These are phyloP conservation scores for Boletus bicolor DNA, from an alignment of 768 basidiomycete species.

Conservation along the genomic window DNA sequence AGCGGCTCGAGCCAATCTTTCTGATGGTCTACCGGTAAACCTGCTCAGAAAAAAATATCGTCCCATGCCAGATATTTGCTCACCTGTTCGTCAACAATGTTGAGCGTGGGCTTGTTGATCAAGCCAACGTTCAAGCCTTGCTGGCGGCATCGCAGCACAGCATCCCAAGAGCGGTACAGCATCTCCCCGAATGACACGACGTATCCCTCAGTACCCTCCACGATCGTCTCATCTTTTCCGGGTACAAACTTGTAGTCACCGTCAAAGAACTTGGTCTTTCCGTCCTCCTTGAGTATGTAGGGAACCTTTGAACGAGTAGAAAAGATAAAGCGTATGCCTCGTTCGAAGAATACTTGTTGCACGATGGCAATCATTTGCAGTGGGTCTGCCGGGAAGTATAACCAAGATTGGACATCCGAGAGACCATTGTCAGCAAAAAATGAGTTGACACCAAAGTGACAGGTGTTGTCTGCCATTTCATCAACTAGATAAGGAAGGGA, in stretches of 20 bases:
- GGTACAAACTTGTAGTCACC: constrained; percentile 75
- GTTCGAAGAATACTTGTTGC: constrained; percentile 76
- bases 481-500: constrained; percentile 43
- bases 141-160: constrained; percentile 69
- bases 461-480: constrained; percentile 63
- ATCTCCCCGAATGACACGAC: constrained; percentile 86
- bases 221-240: constrained; percentile 80
- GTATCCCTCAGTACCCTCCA: constrained; percentile 75
- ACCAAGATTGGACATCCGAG: constrained; percentile 68
- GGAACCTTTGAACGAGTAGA: constrained; percentile 90
- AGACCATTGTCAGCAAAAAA: constrained; percentile 89
- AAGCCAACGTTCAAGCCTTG: constrained; percentile 77
- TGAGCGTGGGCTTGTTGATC: constrained; percentile 83
- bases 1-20: constrained; percentile 70
- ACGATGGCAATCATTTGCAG: constrained; percentile 78
- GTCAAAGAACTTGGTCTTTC: constrained; percentile 61
- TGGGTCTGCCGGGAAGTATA: constrained; percentile 88
- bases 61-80: constrained; percentile 7
- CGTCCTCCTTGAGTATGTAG: constrained; percentile 76
- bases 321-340: constrained; percentile 81
- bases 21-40: constrained; percentile 43
- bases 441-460: constrained; percentile 76
- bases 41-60: not conserved
- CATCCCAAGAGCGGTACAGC: constrained; percentile 81
- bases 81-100: constrained; percentile 80